Conservation (phyloP, 129 eudicot genomes). For the Daucus carota region DNA sequence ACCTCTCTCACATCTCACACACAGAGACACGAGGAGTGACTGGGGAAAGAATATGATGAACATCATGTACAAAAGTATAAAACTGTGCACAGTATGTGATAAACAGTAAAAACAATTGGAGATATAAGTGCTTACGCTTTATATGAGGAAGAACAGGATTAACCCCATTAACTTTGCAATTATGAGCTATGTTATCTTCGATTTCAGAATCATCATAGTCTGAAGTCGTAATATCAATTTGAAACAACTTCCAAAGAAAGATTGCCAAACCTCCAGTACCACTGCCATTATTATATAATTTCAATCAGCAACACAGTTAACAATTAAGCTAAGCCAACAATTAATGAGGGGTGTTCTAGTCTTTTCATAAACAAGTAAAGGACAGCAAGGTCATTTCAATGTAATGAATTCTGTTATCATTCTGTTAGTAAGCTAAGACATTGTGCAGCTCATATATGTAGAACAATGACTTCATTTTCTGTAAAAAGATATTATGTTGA, state of each 20-base stretch:
- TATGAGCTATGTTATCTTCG: constrained; percentile 87
- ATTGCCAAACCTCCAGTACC: constrained; percentile 98
- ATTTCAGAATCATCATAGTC: constrained; percentile 92
- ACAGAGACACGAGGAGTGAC: background rate
- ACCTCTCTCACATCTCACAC: no score
- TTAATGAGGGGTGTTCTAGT: no score
- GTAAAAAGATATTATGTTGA: no score
- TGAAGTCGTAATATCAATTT: constrained; percentile 81
- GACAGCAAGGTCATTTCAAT: no score
- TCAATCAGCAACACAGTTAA: constrained; percentile 15
- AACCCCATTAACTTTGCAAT: constrained; percentile 74
- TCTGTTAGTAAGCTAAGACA: no score
- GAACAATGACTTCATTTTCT: no score
- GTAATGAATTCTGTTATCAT: no score
- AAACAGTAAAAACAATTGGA: background rate
- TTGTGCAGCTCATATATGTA: no score
- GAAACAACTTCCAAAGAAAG: constrained; percentile 49
- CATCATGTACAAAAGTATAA: background rate
- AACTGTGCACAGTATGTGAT: background rate
- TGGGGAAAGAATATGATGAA: background rate
- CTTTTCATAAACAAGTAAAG: no score
- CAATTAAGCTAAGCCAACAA: background rate
- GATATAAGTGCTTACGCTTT: constrained; percentile 47
- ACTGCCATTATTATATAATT: constrained; percentile 34
- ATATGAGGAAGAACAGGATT: constrained; percentile 77